phyloP scores from a whole-genome alignment of 495 filamentous ascomycete genomes.

The Talaromyces wortmannii region DNA sequence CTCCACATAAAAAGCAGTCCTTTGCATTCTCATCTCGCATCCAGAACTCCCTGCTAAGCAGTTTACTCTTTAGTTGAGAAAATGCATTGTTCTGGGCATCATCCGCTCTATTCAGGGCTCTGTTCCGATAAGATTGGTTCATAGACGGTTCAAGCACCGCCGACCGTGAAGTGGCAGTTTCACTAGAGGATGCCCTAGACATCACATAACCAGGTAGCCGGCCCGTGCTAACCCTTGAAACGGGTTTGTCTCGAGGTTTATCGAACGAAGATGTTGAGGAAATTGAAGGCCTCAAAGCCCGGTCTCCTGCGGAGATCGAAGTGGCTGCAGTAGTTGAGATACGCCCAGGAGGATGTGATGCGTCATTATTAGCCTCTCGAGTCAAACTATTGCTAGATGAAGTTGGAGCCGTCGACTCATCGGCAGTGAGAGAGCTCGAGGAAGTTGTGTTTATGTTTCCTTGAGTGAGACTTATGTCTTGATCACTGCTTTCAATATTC shows the following conservation, averaged over 20 bases:
- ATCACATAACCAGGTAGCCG: constrained; percentile 28
- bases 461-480: constrained; percentile 12
- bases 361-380: constrained; percentile 26
- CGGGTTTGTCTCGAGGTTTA: constrained; percentile 16
- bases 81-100: constrained; percentile 39
- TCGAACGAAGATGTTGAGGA: constrained; percentile 13
- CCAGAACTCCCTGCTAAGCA: constrained; percentile 94
- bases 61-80: constrained; percentile 64
- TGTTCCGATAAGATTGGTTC: constrained; percentile 7
- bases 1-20: constrained; percentile 89
- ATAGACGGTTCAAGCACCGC: constrained; percentile 17
- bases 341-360: constrained; percentile 30
- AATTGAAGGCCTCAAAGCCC: constrained; percentile 17
- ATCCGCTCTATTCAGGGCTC: constrained; percentile 2
- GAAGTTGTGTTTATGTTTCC: constrained; percentile 25
- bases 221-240: constrained; percentile 10
- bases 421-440: constrained; percentile 29
- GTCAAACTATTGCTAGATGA: constrained; percentile 27
- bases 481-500: constrained; percentile 14
- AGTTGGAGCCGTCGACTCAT: constrained; percentile 22
- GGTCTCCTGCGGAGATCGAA: constrained; percentile 27
- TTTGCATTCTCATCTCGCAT: constrained; percentile 99
- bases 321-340: constrained; percentile 32
- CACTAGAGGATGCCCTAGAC: constrained; percentile 27
- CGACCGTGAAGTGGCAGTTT: constrained; percentile 20